Conservation (phyloP, 1,284 basidiomycete species). For the Pascua guehoae region DNA sequence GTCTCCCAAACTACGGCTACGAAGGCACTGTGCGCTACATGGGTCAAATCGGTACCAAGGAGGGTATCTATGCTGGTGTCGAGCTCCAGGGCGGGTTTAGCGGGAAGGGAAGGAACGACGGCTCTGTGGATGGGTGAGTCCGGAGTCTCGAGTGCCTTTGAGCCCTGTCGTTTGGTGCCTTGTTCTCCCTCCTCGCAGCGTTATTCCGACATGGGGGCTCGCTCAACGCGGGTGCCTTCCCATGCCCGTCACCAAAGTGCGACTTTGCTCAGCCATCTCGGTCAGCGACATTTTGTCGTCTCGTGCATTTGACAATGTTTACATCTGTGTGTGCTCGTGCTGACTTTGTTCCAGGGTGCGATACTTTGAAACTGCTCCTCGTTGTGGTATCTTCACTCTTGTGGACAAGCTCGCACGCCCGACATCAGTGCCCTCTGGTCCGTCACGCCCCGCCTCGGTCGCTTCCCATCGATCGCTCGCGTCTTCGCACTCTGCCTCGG, state of each 20-base stretch:
- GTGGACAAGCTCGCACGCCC: constrained; percentile 72
- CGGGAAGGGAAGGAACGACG: constrained; percentile 96
- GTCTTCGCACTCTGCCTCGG: constrained; percentile 29
- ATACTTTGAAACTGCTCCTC: constrained; percentile 81
- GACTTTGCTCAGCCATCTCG: too few relatives aligned
- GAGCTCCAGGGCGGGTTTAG: constrained; percentile 77
- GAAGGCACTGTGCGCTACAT: constrained; percentile 76
- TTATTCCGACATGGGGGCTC: too few relatives aligned
- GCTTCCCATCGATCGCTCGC: constrained; percentile 58
- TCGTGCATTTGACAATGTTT: neutral
- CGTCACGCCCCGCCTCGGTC: constrained; percentile 70
- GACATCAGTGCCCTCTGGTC: constrained; percentile 51
- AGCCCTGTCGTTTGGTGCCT: neutral
- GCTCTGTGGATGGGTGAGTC: constrained; percentile 78
- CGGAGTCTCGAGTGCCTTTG: neutral
- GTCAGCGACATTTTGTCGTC: too few relatives aligned
- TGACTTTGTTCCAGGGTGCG: constrained; percentile 57
- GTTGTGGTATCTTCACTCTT: constrained; percentile 87
- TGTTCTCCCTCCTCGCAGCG: too few relatives aligned
- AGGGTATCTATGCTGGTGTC: constrained; percentile 84
- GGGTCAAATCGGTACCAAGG: constrained; percentile 78
- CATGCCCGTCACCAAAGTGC: too few relatives aligned
- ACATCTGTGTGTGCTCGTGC: neutral
- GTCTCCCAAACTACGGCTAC: constrained; percentile 72
- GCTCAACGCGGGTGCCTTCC: too few relatives aligned